Conservation (phyloP, 257 asterid species). For the Solanum dulcamara region DNA sequence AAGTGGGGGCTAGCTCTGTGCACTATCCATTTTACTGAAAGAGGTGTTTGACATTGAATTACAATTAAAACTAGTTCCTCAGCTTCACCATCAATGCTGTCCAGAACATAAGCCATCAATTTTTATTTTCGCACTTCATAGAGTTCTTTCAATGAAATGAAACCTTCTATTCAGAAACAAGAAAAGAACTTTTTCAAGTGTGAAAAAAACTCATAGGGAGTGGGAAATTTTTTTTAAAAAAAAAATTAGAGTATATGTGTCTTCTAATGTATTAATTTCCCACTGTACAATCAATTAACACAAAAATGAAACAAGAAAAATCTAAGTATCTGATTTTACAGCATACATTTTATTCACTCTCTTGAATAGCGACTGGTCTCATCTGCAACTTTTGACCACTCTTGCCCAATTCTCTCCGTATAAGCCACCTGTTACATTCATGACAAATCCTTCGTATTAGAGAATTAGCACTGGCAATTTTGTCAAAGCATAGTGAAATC, state of each 20-base stretch:
- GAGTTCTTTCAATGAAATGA: background rate
- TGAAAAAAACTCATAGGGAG: background rate
- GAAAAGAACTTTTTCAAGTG: background rate
- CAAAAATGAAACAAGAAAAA: background rate
- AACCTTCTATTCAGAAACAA: background rate
- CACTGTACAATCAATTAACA: background rate
- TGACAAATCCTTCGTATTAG: constrained; percentile 3
- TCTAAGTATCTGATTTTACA: constrained; percentile 10
- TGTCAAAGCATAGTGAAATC: background rate
- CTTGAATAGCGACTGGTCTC: constrained; percentile 58
- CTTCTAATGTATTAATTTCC: background rate
- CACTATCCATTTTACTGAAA: background rate
- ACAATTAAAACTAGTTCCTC: background rate
- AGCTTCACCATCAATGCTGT: background rate
- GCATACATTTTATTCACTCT: constrained; percentile 14
- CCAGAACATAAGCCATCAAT: background rate
- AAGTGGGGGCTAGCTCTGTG: no score
- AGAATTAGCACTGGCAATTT: background rate
- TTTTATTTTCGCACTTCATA: background rate
- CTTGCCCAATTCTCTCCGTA: constrained; percentile 56
- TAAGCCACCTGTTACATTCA: constrained; percentile 51
- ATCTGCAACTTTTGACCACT: constrained; percentile 82
- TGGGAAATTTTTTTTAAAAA: background rate
- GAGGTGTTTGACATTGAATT: background rate
- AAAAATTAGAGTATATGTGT: background rate